Conservation (phyloP, 179 eudicot genomes). For the Silene vulgaris region DNA sequence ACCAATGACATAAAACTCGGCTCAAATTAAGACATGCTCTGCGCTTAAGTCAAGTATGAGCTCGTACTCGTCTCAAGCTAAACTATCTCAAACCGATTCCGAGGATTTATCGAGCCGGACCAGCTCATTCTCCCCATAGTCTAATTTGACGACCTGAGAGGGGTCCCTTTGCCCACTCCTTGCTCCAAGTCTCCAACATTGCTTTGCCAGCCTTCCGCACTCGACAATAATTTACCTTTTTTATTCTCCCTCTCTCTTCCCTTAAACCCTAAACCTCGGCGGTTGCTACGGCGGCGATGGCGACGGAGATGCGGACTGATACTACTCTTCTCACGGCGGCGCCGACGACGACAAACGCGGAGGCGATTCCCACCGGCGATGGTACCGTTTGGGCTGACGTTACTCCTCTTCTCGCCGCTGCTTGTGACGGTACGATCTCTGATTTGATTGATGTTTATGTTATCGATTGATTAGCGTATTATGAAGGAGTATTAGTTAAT, state of each 20-base stretch:
- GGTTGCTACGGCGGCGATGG: constrained; percentile 17
- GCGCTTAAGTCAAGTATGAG: too few relatives aligned
- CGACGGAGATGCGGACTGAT: constrained; percentile 14
- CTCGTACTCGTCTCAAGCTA: too few relatives aligned
- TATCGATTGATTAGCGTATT: background rate
- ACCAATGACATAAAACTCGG: too few relatives aligned
- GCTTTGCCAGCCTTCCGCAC: background rate
- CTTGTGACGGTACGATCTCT: constrained; percentile 50
- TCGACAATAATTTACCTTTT: background rate
- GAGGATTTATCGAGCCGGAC: too few relatives aligned
- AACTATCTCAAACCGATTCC: too few relatives aligned
- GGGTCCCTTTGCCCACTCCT: background rate
- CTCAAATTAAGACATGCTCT: too few relatives aligned
- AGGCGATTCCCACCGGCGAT: constrained; percentile 53
- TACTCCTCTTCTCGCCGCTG: constrained; percentile 51
- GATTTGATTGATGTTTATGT: background rate
- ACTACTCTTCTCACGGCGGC: constrained; percentile 9
- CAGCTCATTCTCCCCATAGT: too few relatives aligned
- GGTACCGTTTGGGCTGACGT: constrained; percentile 75
- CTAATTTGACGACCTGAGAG: too few relatives aligned
- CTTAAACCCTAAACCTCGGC: background rate
- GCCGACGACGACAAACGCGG: constrained; percentile 12
- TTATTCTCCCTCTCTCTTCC: background rate
- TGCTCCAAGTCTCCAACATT: background rate
- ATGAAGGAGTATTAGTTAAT: background rate